Base-by-base conservation (phyloP, 805 yeast genomes). In the Ogataea neopini region DNA sequence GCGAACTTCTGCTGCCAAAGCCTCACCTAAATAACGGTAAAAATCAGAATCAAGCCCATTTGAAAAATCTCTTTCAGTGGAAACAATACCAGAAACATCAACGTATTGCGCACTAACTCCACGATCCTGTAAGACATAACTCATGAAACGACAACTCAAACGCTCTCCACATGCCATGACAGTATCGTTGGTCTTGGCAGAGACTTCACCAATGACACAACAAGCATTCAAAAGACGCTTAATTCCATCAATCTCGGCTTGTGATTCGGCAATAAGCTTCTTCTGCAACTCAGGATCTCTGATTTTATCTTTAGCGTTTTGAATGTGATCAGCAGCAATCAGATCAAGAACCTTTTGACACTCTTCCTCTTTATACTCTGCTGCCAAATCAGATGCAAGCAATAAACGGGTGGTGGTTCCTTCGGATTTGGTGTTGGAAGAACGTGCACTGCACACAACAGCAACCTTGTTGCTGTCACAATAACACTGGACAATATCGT, bases 101-200 rank as follows among this genome's bases (percentile, higher is more conserved):
- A 94, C 76, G 61, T 86, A 90, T 52, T 75, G 72, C 2, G 98
- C 87, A 37, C 81, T 76, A 33, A 86, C 71, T n/a, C 94, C 96
- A 46, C 76, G 80, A 62, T 89, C 96, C 54, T 86, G 81, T 75
- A 95, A 81, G 45, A 92, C 71, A 3, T 90, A 83, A 13, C 96
- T 77, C 85, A 94, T 88, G 67, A 85, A 94, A 56, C 86, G 68
- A 74, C 99, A 94, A 52, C 94, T 82, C 54, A 94, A 75, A 68
- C 90, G 89, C 67, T 94, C 99, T 56, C 99, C 99, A 44, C 88
- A 84, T 4, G 96, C 84, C 88, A 94, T 86, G 59, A 94, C 85
- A 34, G 86, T 72, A 65, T 94, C 99, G 61, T 86, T 74, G 0
- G 99, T 90, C 62, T 96, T 80, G 28, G 94, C 77, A 38, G 90